phyloP scores from a whole-genome alignment of 192 early-diverging fungal genomes.

The Polychytrium aggregatum region DNA sequence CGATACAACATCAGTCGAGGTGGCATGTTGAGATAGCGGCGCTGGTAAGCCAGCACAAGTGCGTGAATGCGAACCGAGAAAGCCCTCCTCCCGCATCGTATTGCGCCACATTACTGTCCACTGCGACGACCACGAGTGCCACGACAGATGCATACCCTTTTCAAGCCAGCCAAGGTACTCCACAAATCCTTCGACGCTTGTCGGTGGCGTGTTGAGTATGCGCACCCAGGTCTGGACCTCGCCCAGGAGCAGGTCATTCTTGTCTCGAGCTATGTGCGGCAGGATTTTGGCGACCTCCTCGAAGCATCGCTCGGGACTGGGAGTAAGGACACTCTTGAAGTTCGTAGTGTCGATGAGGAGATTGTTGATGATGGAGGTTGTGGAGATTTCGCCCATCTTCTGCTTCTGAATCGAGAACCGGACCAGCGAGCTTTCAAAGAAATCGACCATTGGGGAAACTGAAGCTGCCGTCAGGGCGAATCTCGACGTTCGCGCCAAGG shows the following conservation, averaged over 20 bases:
- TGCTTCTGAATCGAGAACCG: conserved; percentile 32
- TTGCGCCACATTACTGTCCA: too few species aligned
- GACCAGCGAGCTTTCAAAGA: conserved; percentile 34
- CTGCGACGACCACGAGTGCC: too few species aligned
- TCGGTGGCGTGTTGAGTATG: conserved; percentile 36
- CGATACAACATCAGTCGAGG: too few species aligned
- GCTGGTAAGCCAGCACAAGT: too few species aligned
- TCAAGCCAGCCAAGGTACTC: conserved; percentile 53
- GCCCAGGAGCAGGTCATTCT: conserved; percentile 45
- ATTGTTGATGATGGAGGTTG: conserved; percentile 35
- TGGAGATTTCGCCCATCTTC: conserved; percentile 32
- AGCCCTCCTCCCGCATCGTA: too few species aligned
- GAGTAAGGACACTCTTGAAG: conserved; percentile 40
- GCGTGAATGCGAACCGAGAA: too few species aligned
- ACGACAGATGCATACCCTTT: conserved; percentile 23
- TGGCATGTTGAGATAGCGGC: too few species aligned
- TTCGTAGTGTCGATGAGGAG: conserved; percentile 37
- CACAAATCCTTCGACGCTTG: conserved; percentile 46
- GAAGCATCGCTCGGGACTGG: conserved; percentile 51
- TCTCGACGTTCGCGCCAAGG: conserved; percentile 19
- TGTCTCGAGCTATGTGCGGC: conserved; percentile 41
- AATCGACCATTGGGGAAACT: conserved; percentile 32
- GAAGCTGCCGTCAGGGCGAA: conserved; percentile 17
- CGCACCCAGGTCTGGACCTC: conserved; percentile 50
- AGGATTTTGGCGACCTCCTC: conserved; percentile 39